Percentiles rank a stretch among this genome's conserved stretches.
Evolutionary conservation across 345 rosid genomes (phyloP).

Genomic region (Turnera subulata): DNA sequence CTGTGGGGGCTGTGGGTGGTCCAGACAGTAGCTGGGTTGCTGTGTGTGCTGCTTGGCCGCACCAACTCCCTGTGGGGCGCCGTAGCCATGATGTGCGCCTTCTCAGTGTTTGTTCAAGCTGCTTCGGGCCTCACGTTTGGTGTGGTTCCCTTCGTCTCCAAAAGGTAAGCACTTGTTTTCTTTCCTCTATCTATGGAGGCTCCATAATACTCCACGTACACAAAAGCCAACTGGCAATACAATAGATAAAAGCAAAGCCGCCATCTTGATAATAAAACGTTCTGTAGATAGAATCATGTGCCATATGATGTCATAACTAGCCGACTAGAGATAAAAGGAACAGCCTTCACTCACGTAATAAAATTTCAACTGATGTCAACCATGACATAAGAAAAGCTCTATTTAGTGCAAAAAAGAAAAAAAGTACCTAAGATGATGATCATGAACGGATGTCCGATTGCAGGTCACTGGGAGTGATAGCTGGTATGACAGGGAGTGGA

Average conservation of each 20-base stretch:
- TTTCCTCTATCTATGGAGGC: background rate
- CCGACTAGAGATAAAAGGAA: background rate
- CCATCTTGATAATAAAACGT: background rate
- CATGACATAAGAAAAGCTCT: background rate
- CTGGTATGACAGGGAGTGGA: conserved; percentile 86
- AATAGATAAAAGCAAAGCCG: too few species aligned
- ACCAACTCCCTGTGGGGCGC: conserved; percentile 54
- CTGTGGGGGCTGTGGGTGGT: conserved; percentile 76
- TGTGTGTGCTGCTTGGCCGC: conserved; percentile 61
- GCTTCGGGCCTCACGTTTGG: conserved; percentile 83
- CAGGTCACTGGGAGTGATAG: conserved; percentile 79
- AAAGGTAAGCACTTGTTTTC: conserved; percentile 30
- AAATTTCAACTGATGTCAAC: too few species aligned
- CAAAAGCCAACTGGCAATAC: background rate
- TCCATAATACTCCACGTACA: background rate
- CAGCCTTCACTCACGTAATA: too few species aligned
- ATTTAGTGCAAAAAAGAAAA: background rate
- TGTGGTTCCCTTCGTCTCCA: conserved; percentile 80
- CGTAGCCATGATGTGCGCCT: conserved; percentile 48
- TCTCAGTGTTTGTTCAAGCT: conserved; percentile 76
- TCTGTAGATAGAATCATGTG: too few species aligned
- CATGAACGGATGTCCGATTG: background rate
- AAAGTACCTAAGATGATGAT: background rate
- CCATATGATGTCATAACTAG: too few species aligned
- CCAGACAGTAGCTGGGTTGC: conserved; percentile 59